Base-by-base conservation (phyloP, 108 stramenopile genomes). In the Pseudonitzschia delicatissima region DNA sequence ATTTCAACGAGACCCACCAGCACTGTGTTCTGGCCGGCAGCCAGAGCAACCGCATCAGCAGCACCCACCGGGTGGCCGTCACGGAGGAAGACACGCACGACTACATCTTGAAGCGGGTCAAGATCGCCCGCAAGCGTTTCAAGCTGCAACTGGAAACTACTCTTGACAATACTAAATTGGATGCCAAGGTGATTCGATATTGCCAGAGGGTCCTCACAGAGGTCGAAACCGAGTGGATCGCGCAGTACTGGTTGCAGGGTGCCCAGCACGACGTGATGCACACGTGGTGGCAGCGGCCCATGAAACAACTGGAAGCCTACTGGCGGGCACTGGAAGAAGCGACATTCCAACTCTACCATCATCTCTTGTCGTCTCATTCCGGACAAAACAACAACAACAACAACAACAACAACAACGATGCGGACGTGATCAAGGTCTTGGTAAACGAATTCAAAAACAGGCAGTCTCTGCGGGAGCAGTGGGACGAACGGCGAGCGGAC, bases 1-100 rank as follows among this genome's bases (percentile, higher is more conserved):
- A 91, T 34, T 93, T 96, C 72, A 96, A 96, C 71, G 84, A 88
- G 68, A 73, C 82, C 13, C 84, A 90, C 51, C 87, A 93, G 71
- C 90, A 91, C 63, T 87, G 87, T 42, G 90, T 91, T 1, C 66
- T 87, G 8, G 72, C 83, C 11, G 90, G 86, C 8, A 61, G 71
- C 33, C 67, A 77, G 36, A 63, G 64, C 25, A 47, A 78, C 26
- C 53, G 88, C 36, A 86, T 82, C 53, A 76, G 75, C 40, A 76
- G 77, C 18, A 91, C 90, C 11, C 90, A 91, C 60, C 75, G 90
- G 20, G 72, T 73, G 32, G 72, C 72, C 3, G 72, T 73, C 31
- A 66, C 72, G 1, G 31, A 45, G 12, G 58, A 73, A 25, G 72
- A 73, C 18, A 73, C 72, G 3, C 66, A 44, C 57, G 72, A 73